Evolutionary conservation across 495 filamentous ascomycete species (phyloP).

Genomic region (Tuber magnatum): DNA sequence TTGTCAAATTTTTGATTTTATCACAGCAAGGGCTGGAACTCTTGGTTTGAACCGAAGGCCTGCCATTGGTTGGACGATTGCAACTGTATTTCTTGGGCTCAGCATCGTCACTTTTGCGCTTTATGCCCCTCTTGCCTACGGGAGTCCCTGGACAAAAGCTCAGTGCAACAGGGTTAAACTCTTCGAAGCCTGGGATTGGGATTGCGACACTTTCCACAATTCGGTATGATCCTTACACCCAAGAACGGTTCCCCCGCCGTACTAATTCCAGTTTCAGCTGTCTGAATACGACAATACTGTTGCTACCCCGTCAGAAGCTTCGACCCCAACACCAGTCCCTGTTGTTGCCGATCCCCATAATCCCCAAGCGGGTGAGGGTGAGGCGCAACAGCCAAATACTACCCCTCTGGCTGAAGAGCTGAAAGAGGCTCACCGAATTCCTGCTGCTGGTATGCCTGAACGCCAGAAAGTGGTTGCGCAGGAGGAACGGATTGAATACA

Average conservation of each 20-base stretch:
- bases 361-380: neutral
- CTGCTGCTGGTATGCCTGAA: slow-evolving; percentile 26
- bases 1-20: slow-evolving; percentile 82
- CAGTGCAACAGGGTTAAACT: slow-evolving; percentile 83
- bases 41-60: slow-evolving; percentile 65
- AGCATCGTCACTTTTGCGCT: slow-evolving; percentile 71
- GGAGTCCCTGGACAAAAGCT: slow-evolving; percentile 83
- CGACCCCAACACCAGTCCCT: slow-evolving; percentile 12
- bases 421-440: slow-evolving; percentile 31
- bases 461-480: slow-evolving; percentile 54
- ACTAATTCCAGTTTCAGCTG: slow-evolving; percentile 35
- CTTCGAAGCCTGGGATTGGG: slow-evolving; percentile 86
- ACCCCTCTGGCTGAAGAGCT: slow-evolving; percentile 14
- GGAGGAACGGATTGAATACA: slow-evolving; percentile 86
- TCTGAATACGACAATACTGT: slow-evolving; percentile 32
- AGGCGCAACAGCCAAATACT: slow-evolving; percentile 4
- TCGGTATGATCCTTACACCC: slow-evolving; percentile 58
- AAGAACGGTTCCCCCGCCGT: slow-evolving; percentile 6
- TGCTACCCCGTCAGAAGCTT: slow-evolving; percentile 8
- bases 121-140: slow-evolving; percentile 83
- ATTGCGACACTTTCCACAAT: slow-evolving; percentile 85
- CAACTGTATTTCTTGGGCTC: slow-evolving; percentile 62
- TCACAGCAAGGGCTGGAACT: slow-evolving; percentile 58
- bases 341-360: slow-evolving; percentile 15
- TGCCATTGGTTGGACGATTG: slow-evolving; percentile 61